Evolutionary conservation across 257 asterid species (phyloP).

Genomic region (Rhazya stricta): DNA sequence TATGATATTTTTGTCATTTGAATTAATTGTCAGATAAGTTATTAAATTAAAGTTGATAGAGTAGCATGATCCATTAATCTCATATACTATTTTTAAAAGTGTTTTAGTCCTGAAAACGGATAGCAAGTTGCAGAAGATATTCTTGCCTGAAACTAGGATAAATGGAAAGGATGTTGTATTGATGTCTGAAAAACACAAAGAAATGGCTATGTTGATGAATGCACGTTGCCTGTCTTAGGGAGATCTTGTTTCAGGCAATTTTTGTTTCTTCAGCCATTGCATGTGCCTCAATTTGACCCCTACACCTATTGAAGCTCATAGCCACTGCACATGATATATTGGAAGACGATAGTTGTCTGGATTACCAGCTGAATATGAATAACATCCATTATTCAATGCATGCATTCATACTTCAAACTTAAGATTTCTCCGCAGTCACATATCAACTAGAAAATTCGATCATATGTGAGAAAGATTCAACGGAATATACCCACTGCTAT

Average conservation of each 20-base stretch:
- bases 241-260: slow-evolving; percentile 9
- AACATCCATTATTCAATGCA: not conserved
- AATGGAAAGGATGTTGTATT: not conserved
- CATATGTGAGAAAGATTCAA: too few relatives aligned
- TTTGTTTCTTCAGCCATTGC: not conserved
- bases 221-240: slow-evolving; percentile 6
- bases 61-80: too few relatives aligned
- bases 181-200: not conserved
- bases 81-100: too few relatives aligned
- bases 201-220: not conserved
- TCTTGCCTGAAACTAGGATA: slow-evolving; percentile 2
- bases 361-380: not conserved
- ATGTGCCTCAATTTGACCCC: slow-evolving; percentile 1
- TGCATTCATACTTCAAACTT: too few relatives aligned
- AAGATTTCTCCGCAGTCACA: too few relatives aligned
- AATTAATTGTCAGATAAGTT: too few relatives aligned
- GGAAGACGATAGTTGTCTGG: not conserved
- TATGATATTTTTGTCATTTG: too few relatives aligned
- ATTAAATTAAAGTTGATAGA: too few relatives aligned
- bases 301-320: not conserved
- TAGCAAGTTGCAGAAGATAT: not conserved
- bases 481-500: too few relatives aligned
- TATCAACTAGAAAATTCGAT: too few relatives aligned
- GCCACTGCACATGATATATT: not conserved
- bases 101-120: too few relatives aligned